Conservation (phyloP, 2,329 filamentous ascomycete species). For the Arthrobotrys sinensis region DNA sequence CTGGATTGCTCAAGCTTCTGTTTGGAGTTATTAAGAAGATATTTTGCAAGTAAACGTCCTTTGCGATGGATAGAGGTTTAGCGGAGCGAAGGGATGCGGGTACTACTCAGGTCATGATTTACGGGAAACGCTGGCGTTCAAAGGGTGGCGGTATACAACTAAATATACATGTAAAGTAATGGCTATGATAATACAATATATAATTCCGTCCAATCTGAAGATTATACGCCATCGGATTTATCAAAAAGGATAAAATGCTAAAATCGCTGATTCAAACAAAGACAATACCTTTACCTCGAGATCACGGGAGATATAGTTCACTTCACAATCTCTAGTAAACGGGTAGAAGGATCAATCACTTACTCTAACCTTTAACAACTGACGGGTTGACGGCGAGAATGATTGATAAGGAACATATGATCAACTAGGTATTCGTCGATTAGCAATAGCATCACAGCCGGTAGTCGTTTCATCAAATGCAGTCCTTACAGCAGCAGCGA, state of each 20-base stretch:
- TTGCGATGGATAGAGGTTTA: not conserved
- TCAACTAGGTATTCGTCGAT: constrained; percentile 35
- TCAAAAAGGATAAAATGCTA: not conserved
- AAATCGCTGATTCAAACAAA: constrained; percentile 1
- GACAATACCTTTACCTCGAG: constrained; percentile 9
- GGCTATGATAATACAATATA: constrained; percentile 39
- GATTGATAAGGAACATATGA: constrained; percentile 51
- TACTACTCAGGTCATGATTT: constrained; percentile 31
- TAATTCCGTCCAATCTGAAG: constrained; percentile 28
- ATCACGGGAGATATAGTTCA: constrained; percentile 14
- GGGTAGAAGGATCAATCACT: constrained; percentile 10
- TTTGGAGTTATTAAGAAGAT: constrained; percentile 55
- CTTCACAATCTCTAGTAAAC: constrained; percentile 15
- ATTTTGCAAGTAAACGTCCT: constrained; percentile 42
- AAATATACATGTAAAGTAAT: constrained; percentile 42
- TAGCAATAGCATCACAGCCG: constrained; percentile 20
- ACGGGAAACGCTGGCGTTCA: constrained; percentile 44
- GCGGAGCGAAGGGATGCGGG: constrained; percentile 19
- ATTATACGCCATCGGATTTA: not conserved
- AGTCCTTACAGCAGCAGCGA: constrained; percentile 69
- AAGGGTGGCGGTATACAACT: constrained; percentile 26
- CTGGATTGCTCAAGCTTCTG: constrained; percentile 40
- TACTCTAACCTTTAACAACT: constrained; percentile 43
- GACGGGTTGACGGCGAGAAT: constrained; percentile 57
- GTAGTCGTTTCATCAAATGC: constrained; percentile 16